Conservation (phyloP, 768 basidiomycete genomes). For the Mycena olivaceomarginata region DNA sequence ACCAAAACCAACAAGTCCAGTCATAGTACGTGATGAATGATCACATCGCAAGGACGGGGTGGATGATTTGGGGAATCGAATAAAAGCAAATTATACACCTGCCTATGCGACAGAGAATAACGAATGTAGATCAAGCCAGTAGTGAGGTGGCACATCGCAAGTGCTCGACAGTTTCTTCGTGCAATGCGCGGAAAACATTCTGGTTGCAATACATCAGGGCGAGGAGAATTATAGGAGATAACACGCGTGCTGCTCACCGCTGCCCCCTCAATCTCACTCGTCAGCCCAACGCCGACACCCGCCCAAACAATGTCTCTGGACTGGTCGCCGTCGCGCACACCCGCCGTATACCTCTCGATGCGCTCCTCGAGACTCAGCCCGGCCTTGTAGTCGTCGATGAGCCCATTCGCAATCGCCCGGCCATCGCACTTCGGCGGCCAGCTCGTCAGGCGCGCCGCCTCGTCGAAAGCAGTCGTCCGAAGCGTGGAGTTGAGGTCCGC, state of each 20-base stretch:
- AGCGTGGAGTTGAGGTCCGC: constrained; percentile 57
- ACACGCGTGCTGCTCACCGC: not conserved
- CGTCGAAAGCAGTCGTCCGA: constrained; percentile 65
- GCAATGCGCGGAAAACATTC: constrained; percentile 36
- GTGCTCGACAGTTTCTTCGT: constrained; percentile 16
- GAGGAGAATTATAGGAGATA: not conserved
- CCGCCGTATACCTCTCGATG: constrained; percentile 49
- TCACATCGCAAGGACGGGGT: no score
- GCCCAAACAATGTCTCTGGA: constrained; percentile 63
- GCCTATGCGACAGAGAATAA: not conserved
- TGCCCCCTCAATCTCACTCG: constrained; percentile 52
- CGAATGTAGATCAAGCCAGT: not conserved
- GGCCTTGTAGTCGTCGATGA: constrained; percentile 52
- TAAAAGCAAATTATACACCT: no score
- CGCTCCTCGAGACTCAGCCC: constrained; percentile 55
- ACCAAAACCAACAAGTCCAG: no score
- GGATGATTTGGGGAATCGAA: not conserved
- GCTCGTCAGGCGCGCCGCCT: constrained; percentile 55
- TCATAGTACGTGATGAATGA: no score
- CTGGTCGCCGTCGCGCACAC: constrained; percentile 53
- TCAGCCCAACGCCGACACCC: constrained; percentile 61
- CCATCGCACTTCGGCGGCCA: constrained; percentile 67
- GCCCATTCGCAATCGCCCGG: constrained; percentile 60
- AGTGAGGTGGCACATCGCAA: not conserved
- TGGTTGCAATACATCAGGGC: not conserved